These are phyloP conservation scores for Cystobasidium slooffiae DNA, from an alignment of 1,284 basidiomycete species.

Conservation along the genomic window DNA sequence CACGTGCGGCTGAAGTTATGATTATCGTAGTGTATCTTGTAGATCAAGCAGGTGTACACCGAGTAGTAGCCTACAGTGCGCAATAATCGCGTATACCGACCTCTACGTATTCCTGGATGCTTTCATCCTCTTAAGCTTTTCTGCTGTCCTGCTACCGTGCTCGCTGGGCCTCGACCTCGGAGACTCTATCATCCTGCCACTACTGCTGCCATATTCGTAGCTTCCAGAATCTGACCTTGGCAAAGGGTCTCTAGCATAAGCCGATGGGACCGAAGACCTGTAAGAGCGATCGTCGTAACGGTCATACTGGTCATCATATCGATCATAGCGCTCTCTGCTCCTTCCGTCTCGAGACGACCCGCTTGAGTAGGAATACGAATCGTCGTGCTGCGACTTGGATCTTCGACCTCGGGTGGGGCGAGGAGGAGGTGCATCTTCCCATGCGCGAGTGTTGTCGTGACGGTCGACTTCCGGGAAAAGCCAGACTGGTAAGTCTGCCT, in stretches of 20 bases:
- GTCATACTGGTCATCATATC: too few relatives aligned
- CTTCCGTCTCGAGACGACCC: too few relatives aligned
- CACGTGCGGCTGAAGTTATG: conserved; percentile 43
- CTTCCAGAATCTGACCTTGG: too few relatives aligned
- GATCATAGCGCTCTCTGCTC: too few relatives aligned
- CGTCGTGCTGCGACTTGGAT: neutral
- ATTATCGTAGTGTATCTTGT: conserved; percentile 35
- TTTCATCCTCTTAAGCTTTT: conserved; percentile 41
- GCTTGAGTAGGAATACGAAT: neutral
- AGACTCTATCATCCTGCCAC: neutral
- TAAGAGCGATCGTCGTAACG: too few relatives aligned
- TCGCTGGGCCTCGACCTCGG: conserved; percentile 11
- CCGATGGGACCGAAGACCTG: too few relatives aligned
- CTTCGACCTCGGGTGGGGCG: neutral
- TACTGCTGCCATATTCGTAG: too few relatives aligned
- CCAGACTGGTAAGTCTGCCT: conserved; percentile 35
- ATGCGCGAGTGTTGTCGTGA: conserved; percentile 3
- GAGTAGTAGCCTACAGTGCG: neutral
- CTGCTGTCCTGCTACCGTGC: conserved; percentile 34
- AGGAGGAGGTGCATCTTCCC: conserved; percentile 12
- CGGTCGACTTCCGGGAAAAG: conserved; percentile 26
- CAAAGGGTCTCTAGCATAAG: too few relatives aligned
- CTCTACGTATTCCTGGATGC: conserved; percentile 6
- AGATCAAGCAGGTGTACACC: neutral
- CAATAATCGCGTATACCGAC: neutral